These are phyloP conservation scores for Trametes elegans DNA, from an alignment of 768 basidiomycete species.

Conservation along the genomic window DNA sequence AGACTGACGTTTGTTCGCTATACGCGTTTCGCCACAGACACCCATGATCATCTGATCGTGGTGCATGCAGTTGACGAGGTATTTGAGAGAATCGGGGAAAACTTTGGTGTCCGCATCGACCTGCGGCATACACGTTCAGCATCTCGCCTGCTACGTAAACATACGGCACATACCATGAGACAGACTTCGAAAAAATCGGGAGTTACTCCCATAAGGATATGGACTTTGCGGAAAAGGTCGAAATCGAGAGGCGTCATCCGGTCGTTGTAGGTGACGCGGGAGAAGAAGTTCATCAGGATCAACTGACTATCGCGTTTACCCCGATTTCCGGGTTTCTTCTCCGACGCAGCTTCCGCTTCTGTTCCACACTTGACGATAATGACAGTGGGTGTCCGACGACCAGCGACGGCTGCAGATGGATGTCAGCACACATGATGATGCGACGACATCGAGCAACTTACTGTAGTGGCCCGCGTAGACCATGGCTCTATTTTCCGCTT, in stretches of 20 bases:
- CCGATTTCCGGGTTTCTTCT: constrained; percentile 96
- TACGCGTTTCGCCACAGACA: constrained; percentile 96
- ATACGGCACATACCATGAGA: constrained; percentile 86
- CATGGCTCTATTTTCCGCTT: constrained; percentile 93
- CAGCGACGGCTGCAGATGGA: constrained; percentile 57
- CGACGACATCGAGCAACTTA: constrained; percentile 41
- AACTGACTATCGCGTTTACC: constrained; percentile 99
- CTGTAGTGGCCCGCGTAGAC: constrained; percentile 99
- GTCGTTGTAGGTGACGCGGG: constrained; percentile 98
- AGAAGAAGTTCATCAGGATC: constrained; percentile 99
- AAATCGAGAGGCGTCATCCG: constrained; percentile 98
- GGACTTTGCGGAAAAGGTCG: constrained; percentile 96
- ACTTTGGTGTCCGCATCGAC: constrained; percentile 99
- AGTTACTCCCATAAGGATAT: constrained; percentile 96
- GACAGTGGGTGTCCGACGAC: constrained; percentile 90
- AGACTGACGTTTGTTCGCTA: constrained; percentile 96
- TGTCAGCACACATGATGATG: neutral
- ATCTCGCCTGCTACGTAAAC: neutral
- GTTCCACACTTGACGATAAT: constrained; percentile 97
- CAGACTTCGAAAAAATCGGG: constrained; percentile 98
- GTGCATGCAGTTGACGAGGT: constrained; percentile 98
- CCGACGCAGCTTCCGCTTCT: constrained; percentile 73
- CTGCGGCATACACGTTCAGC: constrained; percentile 38
- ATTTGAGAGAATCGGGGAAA: constrained; percentile 83
- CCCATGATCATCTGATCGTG: constrained; percentile 99